Base-by-base conservation (phyloP, 2,329 filamentous ascomycete genomes). In the Neonectria sp. region DNA sequence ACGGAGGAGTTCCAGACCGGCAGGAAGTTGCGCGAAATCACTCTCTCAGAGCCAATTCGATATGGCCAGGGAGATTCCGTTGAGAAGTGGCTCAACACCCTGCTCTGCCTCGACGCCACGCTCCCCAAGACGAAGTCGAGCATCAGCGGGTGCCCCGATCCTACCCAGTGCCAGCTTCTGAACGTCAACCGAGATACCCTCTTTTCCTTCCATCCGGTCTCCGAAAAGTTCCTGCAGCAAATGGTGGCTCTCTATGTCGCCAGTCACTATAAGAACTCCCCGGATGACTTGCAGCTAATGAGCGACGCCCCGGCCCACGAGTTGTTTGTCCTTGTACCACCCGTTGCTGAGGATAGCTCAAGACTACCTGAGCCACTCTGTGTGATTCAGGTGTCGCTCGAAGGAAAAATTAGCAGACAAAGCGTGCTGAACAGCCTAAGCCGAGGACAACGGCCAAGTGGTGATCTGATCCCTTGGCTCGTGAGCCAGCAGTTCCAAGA, bases 401-500 rank as follows among this genome's bases (percentile, higher is more conserved):
- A 99, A 87, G 96, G 96, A 75, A 93, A 94, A 73, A 99, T 99
- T 77, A 98, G 95, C 84, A 90, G 91, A 71, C 92, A 97, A 76
- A 98, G 95, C 77, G 95, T 99, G 4, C 85, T 98, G 65, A 97
- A 94, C 82, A 93, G 93, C 79, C 83, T 99, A 70, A 95, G 93
- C 75, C 90, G 96, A 78, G 97, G 96, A 43, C 93, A 96, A 78
- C 88, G 96, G 73, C 94, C 95, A 2, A 91, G 93, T 45, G 96
- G 96, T 75, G 96, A 99, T 80, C 84, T 99, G 60, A 99, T 99
- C 64, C 96, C 96, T 1, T 99, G 96, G 96, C 88, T 98, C 35
- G 93, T 99, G 69, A 97, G 94, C 79, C 95, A 98, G 79, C 96
- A 99, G 79, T 99, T 97, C 84, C 96, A 98, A 78, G 96, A 99